phyloP scores from a whole-genome alignment of 768 basidiomycete species.

The Vishniacozyma victoriae region DNA sequence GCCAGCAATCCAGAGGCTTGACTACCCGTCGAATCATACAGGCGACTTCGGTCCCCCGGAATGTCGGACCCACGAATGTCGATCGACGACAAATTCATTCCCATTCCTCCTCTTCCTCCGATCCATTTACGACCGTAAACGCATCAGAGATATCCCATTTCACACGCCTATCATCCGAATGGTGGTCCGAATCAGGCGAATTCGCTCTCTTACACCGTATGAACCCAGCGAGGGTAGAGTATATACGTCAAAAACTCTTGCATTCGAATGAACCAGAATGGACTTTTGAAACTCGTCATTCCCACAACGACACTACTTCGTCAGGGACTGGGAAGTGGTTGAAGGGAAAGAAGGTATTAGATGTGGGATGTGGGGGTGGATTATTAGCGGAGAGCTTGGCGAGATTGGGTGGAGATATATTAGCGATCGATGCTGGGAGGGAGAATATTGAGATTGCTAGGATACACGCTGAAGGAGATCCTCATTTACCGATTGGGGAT shows the following conservation, averaged over 20 bases:
- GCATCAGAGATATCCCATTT: conserved; percentile 79
- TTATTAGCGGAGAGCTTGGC: conserved; percentile 87
- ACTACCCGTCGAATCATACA: no score
- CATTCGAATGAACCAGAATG: conserved; percentile 21
- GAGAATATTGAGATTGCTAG: conserved; percentile 81
- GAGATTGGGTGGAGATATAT: conserved; percentile 75
- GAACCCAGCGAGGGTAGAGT: conserved; percentile 84
- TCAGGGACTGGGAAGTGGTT: conserved; percentile 49
- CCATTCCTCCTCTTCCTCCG: conserved; percentile 1
- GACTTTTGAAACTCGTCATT: conserved; percentile 30
- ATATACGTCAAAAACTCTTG: conserved; percentile 54
- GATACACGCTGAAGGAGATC: conserved; percentile 73
- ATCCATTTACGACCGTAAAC: conserved; percentile 58
- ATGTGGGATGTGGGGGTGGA: conserved; percentile 94
- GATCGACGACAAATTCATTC: no score
- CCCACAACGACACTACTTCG: conserved; percentile 4
- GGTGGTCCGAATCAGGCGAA: conserved; percentile 95
- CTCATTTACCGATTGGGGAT: conserved; percentile 49
- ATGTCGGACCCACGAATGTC: no score
- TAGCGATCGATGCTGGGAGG: conserved; percentile 86
- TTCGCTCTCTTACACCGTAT: conserved; percentile 82
- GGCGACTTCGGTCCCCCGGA: no score
- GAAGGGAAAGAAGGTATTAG: conserved; percentile 65
- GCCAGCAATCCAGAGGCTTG: no score
- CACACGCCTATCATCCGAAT: conserved; percentile 76